Evolutionary conservation across 1,284 basidiomycete genomes (phyloP), one percentile per base, ranked within the genome.

Genomic region (Jaminaea rosea): DNA sequence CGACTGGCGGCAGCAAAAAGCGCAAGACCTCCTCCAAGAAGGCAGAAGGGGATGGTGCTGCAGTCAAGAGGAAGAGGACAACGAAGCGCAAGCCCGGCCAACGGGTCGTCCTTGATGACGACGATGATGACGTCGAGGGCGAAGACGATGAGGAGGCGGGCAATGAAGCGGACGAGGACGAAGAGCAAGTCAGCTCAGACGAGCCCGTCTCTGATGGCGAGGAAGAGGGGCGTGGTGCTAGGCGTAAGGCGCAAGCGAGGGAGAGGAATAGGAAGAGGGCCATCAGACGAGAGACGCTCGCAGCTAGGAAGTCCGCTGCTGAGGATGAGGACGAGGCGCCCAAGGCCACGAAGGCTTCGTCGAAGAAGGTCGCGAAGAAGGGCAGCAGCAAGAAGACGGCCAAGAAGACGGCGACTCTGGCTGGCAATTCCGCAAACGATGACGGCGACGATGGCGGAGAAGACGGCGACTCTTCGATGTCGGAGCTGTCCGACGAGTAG

Each of bases 61-160:
- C 26, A 6, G 28, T 26, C 28, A 42, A 28, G 17, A 47, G 26
- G 21, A 47, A 47, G 46, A 28, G 26, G 29, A n/a, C 24, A 31
- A 48, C 17, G n/a, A 48, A 29, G 31, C 29, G 29, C 29, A 31
- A 31, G 29, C 15, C 29, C 52, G n/a, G n/a, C n/a, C n/a, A n/a
- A n/a, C n/a, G n/a, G n/a, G n/a, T n/a, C n/a, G n/a, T n/a, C n/a
- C n/a, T n/a, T n/a, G n/a, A n/a, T n/a, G 55, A 58, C 17, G 52
- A 53, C 49, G 56, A 58, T 6, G 59, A 52, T 19, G 51, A 54
- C 13, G 47, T 55, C 21, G 45, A 52, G 6, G 46, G 54, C 47
- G 52, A 57, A 19, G 56, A 63, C 15, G 58, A 60, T 46, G 59
- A 61, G 11, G 59, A 64, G 45, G 55, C 57, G 48, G 42, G 46